phyloP scores from a whole-genome alignment of 371 early-diverging fungal species.

The Syncephalis fuscata region DNA sequence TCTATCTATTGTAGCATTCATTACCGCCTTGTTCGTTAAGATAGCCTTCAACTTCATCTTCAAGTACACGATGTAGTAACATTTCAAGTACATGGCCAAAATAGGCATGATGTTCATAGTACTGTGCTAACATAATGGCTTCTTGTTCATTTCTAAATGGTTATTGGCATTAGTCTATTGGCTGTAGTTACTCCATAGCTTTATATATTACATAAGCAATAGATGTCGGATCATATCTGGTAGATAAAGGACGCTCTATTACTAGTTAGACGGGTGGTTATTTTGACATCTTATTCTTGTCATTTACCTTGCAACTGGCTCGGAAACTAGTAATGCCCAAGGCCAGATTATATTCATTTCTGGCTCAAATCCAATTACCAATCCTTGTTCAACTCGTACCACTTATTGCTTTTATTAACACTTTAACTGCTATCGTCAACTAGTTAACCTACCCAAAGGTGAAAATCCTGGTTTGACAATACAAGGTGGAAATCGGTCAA shows the following conservation, averaged over 20 bases:
- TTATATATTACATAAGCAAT: not conserved
- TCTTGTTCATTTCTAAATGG: conserved; percentile 18
- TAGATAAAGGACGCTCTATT: not conserved
- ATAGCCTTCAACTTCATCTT: conserved; percentile 46
- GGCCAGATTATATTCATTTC: conserved; percentile 21
- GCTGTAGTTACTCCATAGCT: not conserved
- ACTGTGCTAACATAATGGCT: conserved; percentile 40
- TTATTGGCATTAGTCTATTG: not conserved
- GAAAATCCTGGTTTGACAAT: too few relatives aligned
- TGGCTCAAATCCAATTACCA: conserved; percentile 65
- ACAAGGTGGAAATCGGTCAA: too few relatives aligned
- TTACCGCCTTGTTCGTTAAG: conserved; percentile 20
- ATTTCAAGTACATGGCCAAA: conserved; percentile 75
- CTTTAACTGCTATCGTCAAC: too few relatives aligned
- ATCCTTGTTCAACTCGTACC: conserved; percentile 17
- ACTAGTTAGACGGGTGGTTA: not conserved
- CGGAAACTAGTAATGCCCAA: conserved; percentile 42
- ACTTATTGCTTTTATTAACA: too few relatives aligned
- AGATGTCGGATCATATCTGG: not conserved
- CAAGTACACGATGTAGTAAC: conserved; percentile 62
- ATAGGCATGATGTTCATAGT: conserved; percentile 51
- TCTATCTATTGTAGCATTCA: not conserved
- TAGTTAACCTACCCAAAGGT: too few relatives aligned
- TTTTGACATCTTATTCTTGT: too few relatives aligned
- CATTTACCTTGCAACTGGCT: conserved; percentile 43